phyloP scores from a whole-genome alignment of 257 asterid species.

The Lantana camara region DNA sequence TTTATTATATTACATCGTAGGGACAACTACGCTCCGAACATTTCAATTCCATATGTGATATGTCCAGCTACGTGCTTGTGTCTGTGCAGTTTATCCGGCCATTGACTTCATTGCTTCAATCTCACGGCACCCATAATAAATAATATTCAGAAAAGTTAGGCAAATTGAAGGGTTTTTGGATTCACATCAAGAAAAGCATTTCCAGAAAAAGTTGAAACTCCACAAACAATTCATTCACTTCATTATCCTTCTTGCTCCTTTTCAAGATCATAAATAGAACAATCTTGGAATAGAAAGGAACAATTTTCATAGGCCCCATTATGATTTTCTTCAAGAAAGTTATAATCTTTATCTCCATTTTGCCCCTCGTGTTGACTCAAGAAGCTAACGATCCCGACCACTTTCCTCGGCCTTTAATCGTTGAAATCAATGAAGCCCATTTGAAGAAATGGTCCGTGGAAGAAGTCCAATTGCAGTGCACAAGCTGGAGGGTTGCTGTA shows the following conservation, averaged over 20 bases:
- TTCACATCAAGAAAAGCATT: slow-evolving; percentile 39
- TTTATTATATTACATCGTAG: neutral
- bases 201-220: slow-evolving; percentile 9
- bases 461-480: slow-evolving; percentile 47
- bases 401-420: slow-evolving; percentile 28
- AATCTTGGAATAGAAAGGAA: slow-evolving; percentile 7
- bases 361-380: slow-evolving; percentile 33
- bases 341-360: slow-evolving; percentile 34
- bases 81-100: neutral
- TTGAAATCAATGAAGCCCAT: slow-evolving; percentile 37
- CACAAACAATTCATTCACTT: slow-evolving; percentile 2
- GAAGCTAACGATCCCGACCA: slow-evolving; percentile 21
- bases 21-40: neutral
- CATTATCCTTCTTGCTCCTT: neutral
- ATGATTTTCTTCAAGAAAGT: slow-evolving; percentile 37
- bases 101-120: neutral
- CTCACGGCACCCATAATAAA: neutral
- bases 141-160: neutral
- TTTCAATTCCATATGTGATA: too few species aligned
- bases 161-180: neutral
- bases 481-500: slow-evolving; percentile 82
- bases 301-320: slow-evolving; percentile 1
- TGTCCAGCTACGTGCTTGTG: neutral
- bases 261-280: neutral
- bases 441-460: slow-evolving; percentile 26